Percentiles rank a stretch among this genome's conserved stretches.
Evolutionary conservation across 176 grass and related monocot species (phyloP).

Genomic region (Aegilops longissima): DNA sequence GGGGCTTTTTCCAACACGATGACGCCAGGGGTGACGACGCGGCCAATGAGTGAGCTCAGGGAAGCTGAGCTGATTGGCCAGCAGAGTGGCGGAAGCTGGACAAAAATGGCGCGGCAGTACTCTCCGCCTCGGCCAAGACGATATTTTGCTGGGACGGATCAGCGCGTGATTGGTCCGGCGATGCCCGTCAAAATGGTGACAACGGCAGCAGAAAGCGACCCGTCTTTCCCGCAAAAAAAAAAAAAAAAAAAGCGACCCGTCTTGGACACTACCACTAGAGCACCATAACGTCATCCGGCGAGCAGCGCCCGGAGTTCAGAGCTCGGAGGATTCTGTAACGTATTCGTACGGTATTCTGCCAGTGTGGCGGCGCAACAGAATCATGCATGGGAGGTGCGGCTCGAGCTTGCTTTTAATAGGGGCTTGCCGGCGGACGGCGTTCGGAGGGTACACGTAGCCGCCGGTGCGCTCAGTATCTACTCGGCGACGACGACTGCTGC

Average conservation of each 20-base stretch:
- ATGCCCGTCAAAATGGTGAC: neutral
- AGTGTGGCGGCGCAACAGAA: too few species aligned
- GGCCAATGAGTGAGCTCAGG: neutral
- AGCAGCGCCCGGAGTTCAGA: neutral
- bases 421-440: neutral
- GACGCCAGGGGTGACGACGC: constrained; percentile 39
- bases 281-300: neutral
- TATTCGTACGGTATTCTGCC: neutral
- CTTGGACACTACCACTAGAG: constrained; percentile 6
- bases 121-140: neutral
- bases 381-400: neutral
- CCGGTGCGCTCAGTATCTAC: neutral
- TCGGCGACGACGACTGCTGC: neutral
- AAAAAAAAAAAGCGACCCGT: constrained; percentile 20
- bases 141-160: constrained; percentile 27
- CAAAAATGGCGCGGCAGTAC: neutral
- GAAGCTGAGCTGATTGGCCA: constrained; percentile 13
- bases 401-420: too few species aligned
- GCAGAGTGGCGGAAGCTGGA: neutral
- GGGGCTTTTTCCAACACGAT: too few species aligned
- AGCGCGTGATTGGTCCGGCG: neutral
- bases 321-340: neutral
- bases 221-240: too few species aligned
- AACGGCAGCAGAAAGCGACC: neutral
- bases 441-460: neutral